These are phyloP conservation scores for Phlebopus sp. DNA, from an alignment of 1,284 basidiomycete species.

Conservation along the genomic window DNA sequence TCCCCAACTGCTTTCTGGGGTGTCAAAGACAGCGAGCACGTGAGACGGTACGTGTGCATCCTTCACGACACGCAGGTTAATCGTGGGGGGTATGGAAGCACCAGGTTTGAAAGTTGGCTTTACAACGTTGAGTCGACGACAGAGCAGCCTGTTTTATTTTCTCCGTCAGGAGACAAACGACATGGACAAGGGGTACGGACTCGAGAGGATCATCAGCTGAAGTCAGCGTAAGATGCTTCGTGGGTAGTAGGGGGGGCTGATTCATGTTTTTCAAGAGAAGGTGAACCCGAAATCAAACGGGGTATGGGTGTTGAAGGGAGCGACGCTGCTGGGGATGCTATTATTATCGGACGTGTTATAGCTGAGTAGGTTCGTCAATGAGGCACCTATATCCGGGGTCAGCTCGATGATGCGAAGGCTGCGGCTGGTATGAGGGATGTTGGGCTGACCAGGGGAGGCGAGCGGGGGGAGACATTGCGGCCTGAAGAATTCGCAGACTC, in stretches of 20 bases:
- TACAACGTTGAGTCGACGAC: conserved; percentile 45
- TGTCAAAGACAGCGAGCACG: conserved; percentile 43
- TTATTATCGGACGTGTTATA: conserved; percentile 15
- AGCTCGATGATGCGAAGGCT: not conserved
- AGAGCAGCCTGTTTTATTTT: conserved; percentile 46
- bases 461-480: conserved; percentile 1
- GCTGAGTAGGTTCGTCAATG: conserved; percentile 15
- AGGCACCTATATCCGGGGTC: conserved; percentile 19
- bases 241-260: conserved; percentile 25
- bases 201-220: conserved; percentile 39
- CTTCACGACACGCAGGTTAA: conserved; percentile 41
- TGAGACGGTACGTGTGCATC: conserved; percentile 48
- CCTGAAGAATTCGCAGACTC: conserved; percentile 3
- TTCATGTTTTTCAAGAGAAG: conserved; percentile 23
- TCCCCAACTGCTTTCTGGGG: conserved; percentile 31
- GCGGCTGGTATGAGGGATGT: conserved; percentile 1
- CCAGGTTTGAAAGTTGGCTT: conserved; percentile 26
- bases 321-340: conserved; percentile 1
- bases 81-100: conserved; percentile 34
- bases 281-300: conserved; percentile 10
- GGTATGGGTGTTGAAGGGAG: conserved; percentile 10
- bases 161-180: conserved; percentile 9
- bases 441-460: not conserved
- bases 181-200: conserved; percentile 28
- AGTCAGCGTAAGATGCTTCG: conserved; percentile 15